Evolutionary conservation across 805 yeast genomes (phyloP).

Genomic region (Zygotorulaspora chibaensis): DNA sequence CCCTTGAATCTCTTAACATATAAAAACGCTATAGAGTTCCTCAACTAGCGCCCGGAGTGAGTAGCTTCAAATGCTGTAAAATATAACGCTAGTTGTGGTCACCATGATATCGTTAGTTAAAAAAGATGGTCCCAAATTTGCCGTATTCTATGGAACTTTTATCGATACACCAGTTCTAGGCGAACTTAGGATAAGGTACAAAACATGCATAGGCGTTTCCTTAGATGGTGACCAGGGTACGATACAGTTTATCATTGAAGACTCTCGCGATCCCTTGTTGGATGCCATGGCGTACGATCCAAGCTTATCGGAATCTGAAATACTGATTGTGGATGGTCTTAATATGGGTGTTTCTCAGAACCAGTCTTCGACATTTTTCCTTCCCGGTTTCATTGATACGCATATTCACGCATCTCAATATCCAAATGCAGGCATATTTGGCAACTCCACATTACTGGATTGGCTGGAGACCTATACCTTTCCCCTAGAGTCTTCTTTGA

Average conservation of each 20-base stretch:
- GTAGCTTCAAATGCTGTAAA: neutral
- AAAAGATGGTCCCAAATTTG: slow-evolving; percentile 5
- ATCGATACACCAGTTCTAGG: slow-evolving; percentile 66
- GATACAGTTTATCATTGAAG: slow-evolving; percentile 31
- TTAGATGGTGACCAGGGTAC: slow-evolving; percentile 41
- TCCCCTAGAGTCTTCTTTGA: slow-evolving; percentile 73
- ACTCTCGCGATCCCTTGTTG: slow-evolving; percentile 24
- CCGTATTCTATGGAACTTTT: slow-evolving; percentile 63
- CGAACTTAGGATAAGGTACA: slow-evolving; percentile 48
- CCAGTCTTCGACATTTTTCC: slow-evolving; percentile 47
- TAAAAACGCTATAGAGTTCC: too few species aligned
- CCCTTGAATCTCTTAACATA: too few species aligned
- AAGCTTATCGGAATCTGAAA: slow-evolving; percentile 12
- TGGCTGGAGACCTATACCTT: slow-evolving; percentile 89
- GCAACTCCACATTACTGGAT: slow-evolving; percentile 76
- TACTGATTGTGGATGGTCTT: slow-evolving; percentile 30
- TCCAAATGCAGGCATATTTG: slow-evolving; percentile 80
- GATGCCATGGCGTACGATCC: slow-evolving; percentile 27
- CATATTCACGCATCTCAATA: slow-evolving; percentile 84
- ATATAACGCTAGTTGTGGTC: neutral
- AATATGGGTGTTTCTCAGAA: neutral
- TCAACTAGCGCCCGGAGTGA: neutral
- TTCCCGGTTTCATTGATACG: slow-evolving; percentile 81
- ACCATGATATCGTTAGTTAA: slow-evolving; percentile 6
- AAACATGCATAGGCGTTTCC: slow-evolving; percentile 59